Base-by-base conservation (phyloP, 148 eudicot species). In the Fallopia convolvulus region DNA sequence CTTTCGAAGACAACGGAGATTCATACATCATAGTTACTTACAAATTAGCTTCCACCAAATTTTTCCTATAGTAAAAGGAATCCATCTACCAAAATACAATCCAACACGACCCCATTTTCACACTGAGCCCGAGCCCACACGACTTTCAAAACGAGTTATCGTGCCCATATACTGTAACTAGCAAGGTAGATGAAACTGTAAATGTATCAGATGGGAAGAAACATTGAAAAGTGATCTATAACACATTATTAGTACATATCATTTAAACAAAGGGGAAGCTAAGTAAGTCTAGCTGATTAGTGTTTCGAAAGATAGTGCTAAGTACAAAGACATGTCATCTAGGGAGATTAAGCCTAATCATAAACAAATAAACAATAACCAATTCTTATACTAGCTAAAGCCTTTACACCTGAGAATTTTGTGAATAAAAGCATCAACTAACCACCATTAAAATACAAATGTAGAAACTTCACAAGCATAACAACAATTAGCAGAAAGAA, bases 161-260 rank as follows among this genome's bases (percentile, higher is more conserved):
- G 95, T 91, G 76, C 97, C 99, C 97, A 93, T 92, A 47, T 94
- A n/a, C n/a, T n/a, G n/a, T n/a, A 91, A 36, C 97, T 93, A 61
- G 99, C 99, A 78, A 86, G 89, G 82, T 88, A 95, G 55, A 93
- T 87, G 6, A 68, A 15, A 66, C n/a, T 36, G 15, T 12, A 42
- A 21, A 32, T 61, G 8, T 65, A 21, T 41, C 36, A 77, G 55
- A 61, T 53, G 11, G 44, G 17, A n/a, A 72, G 71, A 41, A 72
- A 41, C 49, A 41, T 3, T 40, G 50, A 41, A 65, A 65, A 32
- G 26, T 32, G 40, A 65, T 65, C 41, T 1, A n/a, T 2, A 70
- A 6, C 30, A n/a, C 47, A 46, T 1, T 72, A 83, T 65, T 40
- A 65, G 40, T 41, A n/a, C 18, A 30, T n/a, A 21, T 8, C 41